Conservation (phyloP, 768 basidiomycete genomes). For the Boletus edulis region DNA sequence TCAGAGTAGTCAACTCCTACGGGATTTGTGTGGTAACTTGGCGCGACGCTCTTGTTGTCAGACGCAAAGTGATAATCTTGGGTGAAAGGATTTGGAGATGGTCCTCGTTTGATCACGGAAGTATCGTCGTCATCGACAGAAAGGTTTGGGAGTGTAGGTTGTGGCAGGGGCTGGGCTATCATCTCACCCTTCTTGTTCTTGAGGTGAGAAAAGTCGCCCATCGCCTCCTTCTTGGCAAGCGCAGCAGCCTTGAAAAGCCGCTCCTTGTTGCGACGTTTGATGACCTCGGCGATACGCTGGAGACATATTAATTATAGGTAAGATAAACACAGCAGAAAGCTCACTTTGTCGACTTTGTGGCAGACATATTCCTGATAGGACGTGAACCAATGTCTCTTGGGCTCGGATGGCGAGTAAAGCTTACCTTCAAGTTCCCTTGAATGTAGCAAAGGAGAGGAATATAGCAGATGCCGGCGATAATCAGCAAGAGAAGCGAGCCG, state of each 20-base stretch:
- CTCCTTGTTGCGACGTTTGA: slow-evolving; percentile 88
- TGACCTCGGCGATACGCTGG: slow-evolving; percentile 89
- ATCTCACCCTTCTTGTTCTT: slow-evolving; percentile 92
- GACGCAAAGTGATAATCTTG: slow-evolving; percentile 55
- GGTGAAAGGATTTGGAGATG: slow-evolving; percentile 52
- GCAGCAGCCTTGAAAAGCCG: slow-evolving; percentile 78
- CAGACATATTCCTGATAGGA: slow-evolving; percentile 85
- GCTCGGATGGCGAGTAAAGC: slow-evolving; percentile 2
- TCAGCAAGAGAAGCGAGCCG: slow-evolving; percentile 77
- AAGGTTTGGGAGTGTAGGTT: slow-evolving; percentile 92
- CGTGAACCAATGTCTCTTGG: not conserved
- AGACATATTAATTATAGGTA: slow-evolving; percentile 13
- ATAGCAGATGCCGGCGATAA: slow-evolving; percentile 84
- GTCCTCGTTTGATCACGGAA: slow-evolving; percentile 55
- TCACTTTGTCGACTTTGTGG: slow-evolving; percentile 96
- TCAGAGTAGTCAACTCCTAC: slow-evolving; percentile 44
- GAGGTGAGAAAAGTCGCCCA: slow-evolving; percentile 86
- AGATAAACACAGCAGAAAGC: slow-evolving; percentile 3
- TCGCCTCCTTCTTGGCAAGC: slow-evolving; percentile 87
- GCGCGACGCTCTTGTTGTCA: slow-evolving; percentile 43
- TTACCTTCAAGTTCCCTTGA: slow-evolving; percentile 92
- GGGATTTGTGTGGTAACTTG: slow-evolving; percentile 35
- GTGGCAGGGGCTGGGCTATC: slow-evolving; percentile 76
- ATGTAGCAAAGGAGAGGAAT: slow-evolving; percentile 95
- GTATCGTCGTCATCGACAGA: slow-evolving; percentile 69